A percentile compares a stretch with the other conserved stretches of the same genome.
Conservation (phyloP, 352 stramenopile genomes). For the Phytopythium sindhum region DNA sequence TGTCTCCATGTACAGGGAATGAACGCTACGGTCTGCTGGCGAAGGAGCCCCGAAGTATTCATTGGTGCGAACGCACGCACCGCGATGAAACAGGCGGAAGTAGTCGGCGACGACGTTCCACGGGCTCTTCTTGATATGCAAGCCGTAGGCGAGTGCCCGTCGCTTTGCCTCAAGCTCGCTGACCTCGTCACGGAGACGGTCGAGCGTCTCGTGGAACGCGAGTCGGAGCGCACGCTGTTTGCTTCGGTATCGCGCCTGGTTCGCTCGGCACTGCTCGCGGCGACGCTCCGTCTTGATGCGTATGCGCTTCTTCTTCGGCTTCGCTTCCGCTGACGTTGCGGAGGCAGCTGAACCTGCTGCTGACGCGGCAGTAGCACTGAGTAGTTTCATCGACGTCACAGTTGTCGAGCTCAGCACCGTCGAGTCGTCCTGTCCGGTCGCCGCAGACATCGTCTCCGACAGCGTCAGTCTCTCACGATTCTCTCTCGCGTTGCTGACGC, state of each 20-base stretch:
- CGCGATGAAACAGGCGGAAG: constrained; percentile 23
- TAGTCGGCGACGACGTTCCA: constrained; percentile 16
- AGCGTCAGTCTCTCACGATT: no score
- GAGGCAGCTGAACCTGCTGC: background rate
- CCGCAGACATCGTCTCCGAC: background rate
- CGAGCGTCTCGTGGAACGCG: constrained; percentile 18
- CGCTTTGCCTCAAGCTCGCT: constrained; percentile 14
- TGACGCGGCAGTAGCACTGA: background rate
- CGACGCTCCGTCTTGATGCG: constrained; percentile 38
- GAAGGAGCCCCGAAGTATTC: background rate
- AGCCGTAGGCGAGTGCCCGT: constrained; percentile 1
- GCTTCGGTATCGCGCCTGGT: constrained; percentile 44
- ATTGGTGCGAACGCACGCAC: background rate
- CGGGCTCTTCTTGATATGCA: constrained; percentile 5
- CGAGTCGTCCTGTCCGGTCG: background rate
- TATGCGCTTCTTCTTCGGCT: constrained; percentile 20
- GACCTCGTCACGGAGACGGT: constrained; percentile 20
- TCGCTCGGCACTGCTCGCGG: constrained; percentile 42
- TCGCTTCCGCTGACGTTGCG: background rate
- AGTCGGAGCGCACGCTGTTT: constrained; percentile 21
- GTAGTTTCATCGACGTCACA: background rate
- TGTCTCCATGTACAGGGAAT: background rate
- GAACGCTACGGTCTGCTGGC: background rate
- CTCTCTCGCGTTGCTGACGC: background rate
- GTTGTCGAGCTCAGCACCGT: background rate